phyloP scores from a whole-genome alignment of 345 rosid species.

The Moricandia moricandioides region DNA sequence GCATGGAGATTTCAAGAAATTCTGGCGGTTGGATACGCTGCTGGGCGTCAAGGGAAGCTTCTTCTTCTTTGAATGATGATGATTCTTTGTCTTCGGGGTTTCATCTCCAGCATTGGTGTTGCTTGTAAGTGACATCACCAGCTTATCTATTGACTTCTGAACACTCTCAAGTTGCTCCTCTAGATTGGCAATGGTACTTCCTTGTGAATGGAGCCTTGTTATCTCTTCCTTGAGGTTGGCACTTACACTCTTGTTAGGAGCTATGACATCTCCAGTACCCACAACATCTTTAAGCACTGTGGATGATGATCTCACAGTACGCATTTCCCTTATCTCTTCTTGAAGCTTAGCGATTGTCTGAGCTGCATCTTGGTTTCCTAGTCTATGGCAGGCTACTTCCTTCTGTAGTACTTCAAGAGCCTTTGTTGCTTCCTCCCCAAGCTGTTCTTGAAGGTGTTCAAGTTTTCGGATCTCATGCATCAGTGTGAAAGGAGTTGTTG shows the following conservation, averaged over 20 bases:
- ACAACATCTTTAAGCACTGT: constrained; percentile 49
- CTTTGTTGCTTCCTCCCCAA: constrained; percentile 91
- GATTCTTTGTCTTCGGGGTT: constrained; percentile 59
- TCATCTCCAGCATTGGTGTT: constrained; percentile 55
- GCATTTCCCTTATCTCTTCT: constrained; percentile 95
- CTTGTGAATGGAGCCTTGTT: constrained; percentile 97
- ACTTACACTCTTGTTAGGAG: constrained; percentile 81
- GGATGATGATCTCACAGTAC: constrained; percentile 47
- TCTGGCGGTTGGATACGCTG: constrained; percentile 61
- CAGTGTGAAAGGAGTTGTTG: constrained; percentile 91
- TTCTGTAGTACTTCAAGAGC: constrained; percentile 96
- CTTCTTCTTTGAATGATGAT: constrained; percentile 69
- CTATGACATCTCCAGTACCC: constrained; percentile 51
- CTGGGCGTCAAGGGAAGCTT: constrained; percentile 77
- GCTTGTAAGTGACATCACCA: constrained; percentile 94
- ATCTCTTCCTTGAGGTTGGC: constrained; percentile 98
- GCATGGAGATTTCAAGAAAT: constrained; percentile 83
- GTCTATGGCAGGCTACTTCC: constrained; percentile 94
- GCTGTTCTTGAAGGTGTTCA: constrained; percentile 97
- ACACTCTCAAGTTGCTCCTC: constrained; percentile 97
- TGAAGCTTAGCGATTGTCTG: constrained; percentile 96
- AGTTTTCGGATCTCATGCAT: constrained; percentile 99
- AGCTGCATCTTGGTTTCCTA: constrained; percentile 99
- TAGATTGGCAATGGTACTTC: constrained; percentile 86
- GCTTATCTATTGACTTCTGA: constrained; percentile 92